Base-by-base conservation (phyloP, 345 rosid species). In the Orychophragmus violaceus region DNA sequence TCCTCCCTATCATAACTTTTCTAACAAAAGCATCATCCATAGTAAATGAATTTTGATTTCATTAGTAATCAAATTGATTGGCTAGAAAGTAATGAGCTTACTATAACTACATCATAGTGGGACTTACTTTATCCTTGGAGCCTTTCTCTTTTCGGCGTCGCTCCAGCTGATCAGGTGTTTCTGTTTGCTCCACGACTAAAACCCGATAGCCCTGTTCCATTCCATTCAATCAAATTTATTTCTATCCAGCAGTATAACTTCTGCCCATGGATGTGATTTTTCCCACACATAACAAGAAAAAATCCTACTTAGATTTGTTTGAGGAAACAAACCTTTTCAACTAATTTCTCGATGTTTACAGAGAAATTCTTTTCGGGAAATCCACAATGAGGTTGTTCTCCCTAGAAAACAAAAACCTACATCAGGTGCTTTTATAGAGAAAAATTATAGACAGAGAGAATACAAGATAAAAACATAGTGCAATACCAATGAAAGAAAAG, bases 341-440 rank as follows among this genome's bases (percentile, higher is more conserved):
- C 97, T 79, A 94, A 79, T 80, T 90, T 94, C 82, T 90, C 96
- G 25, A 83, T 79, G 76, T 94, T 88, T 84, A 87, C 74, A 25
- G 92, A 82, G 76, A 88, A 94, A 80, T 90, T 94, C 72, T 64
- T 88, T 82, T 94, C 99, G 3, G 99, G 99, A 82, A 94, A 94
- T 63, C 99, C 99, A 85, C 99, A 94, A 68, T 94, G 99, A 51
- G 99, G 99, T 77, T 94, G 99, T 33, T 87, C 99, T 59, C 99
- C 99, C 99, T 94, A 52, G 18, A 57, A 56, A 76, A 52, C 30
- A 51, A 50, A 66, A 35, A 35, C 36, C 61, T 27, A 37, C 28
- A 49, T 74, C 62, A 74, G 37, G 52, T 16, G 35, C 23, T 44
- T 59, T 46, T 16, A n/a, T n/a, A 33, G n/a, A 35, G 58, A 36